Evolutionary conservation across 305 asterid genomes (phyloP).

Genomic region (Fraxinus platypoda): DNA sequence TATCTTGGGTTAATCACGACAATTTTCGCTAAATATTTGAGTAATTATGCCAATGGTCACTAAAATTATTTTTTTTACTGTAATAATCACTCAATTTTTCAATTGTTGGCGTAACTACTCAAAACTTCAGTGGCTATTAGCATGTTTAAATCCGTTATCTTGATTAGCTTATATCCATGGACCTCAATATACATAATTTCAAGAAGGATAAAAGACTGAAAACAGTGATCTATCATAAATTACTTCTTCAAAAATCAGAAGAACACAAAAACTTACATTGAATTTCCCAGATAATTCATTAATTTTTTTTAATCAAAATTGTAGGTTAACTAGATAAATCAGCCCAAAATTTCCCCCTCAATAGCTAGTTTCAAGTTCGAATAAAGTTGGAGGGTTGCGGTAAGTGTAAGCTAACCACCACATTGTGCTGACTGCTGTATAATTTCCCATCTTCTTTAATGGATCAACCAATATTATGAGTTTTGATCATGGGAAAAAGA

Average conservation of each 20-base stretch:
- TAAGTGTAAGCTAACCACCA: not conserved
- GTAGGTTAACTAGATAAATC: not conserved
- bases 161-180: not conserved
- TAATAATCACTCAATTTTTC: not conserved
- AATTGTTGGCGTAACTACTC: not conserved
- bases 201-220: not conserved
- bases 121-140: not conserved
- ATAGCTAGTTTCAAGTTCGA: not conserved
- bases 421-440: not conserved
- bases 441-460: slow-evolving; percentile 1
- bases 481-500: not conserved
- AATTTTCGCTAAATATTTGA: too few relatives aligned
- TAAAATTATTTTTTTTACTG: not conserved
- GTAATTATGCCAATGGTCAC: not conserved
- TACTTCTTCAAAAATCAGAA: not conserved
- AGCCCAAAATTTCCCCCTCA: not conserved
- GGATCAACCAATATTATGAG: not conserved
- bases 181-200: not conserved
- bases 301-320: too few relatives aligned
- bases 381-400: not conserved
- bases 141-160: not conserved
- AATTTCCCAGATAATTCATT: not conserved
- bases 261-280: not conserved
- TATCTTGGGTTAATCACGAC: not conserved
- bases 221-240: not conserved